These are phyloP conservation scores for Alternaria ethzedia DNA, from an alignment of 2,329 filamentous ascomycete species.

Conservation along the genomic window DNA sequence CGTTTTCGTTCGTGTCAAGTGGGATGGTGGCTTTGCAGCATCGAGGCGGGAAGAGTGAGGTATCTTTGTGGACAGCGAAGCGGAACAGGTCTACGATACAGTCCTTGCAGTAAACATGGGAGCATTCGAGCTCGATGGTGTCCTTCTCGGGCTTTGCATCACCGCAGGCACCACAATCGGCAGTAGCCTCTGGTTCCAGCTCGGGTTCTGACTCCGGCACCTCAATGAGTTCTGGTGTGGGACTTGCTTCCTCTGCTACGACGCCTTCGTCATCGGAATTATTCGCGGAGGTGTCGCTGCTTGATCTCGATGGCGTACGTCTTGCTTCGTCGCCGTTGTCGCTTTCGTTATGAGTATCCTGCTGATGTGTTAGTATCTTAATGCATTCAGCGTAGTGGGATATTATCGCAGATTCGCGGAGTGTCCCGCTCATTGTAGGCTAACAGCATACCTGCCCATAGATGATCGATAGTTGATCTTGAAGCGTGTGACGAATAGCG, in stretches of 20 bases:
- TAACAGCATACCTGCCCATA: background rate
- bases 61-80: slow-evolving; percentile 5
- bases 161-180: background rate
- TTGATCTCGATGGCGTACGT: background rate
- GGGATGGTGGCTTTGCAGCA: slow-evolving; percentile 31
- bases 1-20: slow-evolving; percentile 14
- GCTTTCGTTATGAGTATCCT: background rate
- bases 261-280: background rate
- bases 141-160: background rate
- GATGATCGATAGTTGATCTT: background rate
- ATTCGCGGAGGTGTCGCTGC: background rate
- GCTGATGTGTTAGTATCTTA: background rate
- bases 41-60: slow-evolving; percentile 33
- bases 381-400: background rate
- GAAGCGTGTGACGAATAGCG: background rate
- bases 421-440: background rate
- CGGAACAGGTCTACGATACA: background rate
- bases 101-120: background rate
- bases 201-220: background rate
- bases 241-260: background rate
- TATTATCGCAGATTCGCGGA: background rate
- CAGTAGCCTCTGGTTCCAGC: background rate
- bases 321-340: background rate
- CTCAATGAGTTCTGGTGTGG: background rate
- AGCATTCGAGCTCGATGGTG: background rate